Evolutionary conservation across 2,329 filamentous ascomycete species (phyloP), one percentile per base, ranked within the genome.

Genomic region (Tolypocladium cylindrosporum): DNA sequence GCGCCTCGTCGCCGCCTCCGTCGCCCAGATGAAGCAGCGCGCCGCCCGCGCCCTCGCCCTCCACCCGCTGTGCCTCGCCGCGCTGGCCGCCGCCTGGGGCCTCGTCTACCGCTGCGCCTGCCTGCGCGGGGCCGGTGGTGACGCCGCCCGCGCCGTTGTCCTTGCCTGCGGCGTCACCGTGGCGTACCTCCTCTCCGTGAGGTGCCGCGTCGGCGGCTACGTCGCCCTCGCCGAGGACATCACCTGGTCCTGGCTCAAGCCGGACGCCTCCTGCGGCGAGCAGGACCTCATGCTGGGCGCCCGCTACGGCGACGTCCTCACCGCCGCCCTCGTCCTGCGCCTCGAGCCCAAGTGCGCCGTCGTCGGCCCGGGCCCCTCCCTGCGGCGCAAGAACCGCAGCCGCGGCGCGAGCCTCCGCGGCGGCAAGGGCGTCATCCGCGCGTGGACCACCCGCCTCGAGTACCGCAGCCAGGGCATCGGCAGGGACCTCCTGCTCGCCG

Each of bases 21-120:
- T 95, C 55, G 89, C 90, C 41, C 88, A 96, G 73, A 91, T 94
- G 77, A 85, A 88, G 61, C 86, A 90, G 68, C 74, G 80, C 10
- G 84, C 89, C 24, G 82, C 85, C 48, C 75, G 76, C 57, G 75
- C 82, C 61, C 75, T 94, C 59, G 76, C 89, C 61, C 82, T 81
- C 65, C 84, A 90, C 72, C 84, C 83, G 0, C 69, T 82, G 31
- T 75, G 78, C 55, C 67, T 86, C 16, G 73, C 77, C 27, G 70
- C 77, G 9, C 72, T 85, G n/a, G 67, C 73, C 45, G 67, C 72
- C 13, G 64, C 72, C 19, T 70, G 84, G 21, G 75, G 70, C 13
- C 61, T 74, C 52, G 68, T 78, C 36, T 79, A 79, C 67, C 76
- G 77, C 59, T 71, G 81, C 34, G 66, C 77, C 52, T 80, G 77